A percentile compares a stretch with the other conserved stretches of the same genome.
These are phyloP conservation scores for Sporothrix brunneoviolacea DNA, from an alignment of 2,329 filamentous ascomycete species.

Conservation along the genomic window DNA sequence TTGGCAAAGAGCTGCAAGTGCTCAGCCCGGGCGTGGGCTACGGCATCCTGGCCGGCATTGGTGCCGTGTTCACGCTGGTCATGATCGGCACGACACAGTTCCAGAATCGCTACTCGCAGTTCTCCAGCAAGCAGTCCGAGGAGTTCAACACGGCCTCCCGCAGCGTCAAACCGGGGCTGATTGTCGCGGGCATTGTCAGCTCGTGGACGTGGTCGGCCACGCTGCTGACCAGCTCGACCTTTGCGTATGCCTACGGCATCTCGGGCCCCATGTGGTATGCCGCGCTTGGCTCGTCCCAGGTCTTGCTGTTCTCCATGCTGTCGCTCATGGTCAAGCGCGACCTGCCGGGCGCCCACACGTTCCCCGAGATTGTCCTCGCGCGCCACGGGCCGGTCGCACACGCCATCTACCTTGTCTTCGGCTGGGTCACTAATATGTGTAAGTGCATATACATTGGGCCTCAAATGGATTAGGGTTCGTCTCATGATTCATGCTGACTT, in stretches of 20 bases:
- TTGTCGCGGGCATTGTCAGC: conserved; percentile 39
- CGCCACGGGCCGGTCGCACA: conserved; percentile 33
- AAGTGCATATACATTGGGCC: neutral
- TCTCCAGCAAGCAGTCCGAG: conserved; percentile 36
- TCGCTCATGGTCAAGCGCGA: conserved; percentile 36
- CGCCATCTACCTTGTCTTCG: conserved; percentile 33
- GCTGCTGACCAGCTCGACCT: conserved; percentile 31
- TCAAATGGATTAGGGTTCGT: neutral
- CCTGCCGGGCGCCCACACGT: conserved; percentile 35
- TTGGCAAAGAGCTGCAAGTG: conserved; percentile 14
- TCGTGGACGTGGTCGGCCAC: conserved; percentile 45
- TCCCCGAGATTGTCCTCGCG: conserved; percentile 34
- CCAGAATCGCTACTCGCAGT: conserved; percentile 32
- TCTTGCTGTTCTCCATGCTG: conserved; percentile 34
- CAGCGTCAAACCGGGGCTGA: conserved; percentile 37
- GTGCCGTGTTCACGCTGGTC: conserved; percentile 35
- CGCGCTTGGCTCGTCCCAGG: conserved; percentile 33
- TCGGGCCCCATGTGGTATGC: conserved; percentile 37
- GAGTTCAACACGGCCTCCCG: conserved; percentile 42
- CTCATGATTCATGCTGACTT: conserved; percentile 1
- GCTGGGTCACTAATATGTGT: conserved; percentile 32
- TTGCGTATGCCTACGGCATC: conserved; percentile 36
- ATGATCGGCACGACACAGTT: conserved; percentile 32
- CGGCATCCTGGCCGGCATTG: conserved; percentile 44
- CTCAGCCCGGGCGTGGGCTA: conserved; percentile 36